These are phyloP conservation scores for Epithemia pelagica DNA, from an alignment of 108 stramenopile species.

Conservation along the genomic window DNA sequence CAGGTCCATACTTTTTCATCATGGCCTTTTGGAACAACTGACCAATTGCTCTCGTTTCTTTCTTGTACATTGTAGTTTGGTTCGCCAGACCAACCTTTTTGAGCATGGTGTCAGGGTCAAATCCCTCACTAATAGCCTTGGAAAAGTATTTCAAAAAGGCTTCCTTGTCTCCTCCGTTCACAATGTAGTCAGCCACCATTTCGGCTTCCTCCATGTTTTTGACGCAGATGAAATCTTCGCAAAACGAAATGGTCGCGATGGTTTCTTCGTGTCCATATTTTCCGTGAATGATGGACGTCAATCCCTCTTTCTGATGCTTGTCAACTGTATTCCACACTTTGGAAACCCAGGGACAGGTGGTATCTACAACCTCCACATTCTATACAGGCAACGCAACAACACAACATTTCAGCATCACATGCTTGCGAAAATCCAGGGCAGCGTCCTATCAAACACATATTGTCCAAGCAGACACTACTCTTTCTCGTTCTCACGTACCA, in stretches of 20 bases:
- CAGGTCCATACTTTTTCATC: constrained; percentile 87
- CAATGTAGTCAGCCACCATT: constrained; percentile 91
- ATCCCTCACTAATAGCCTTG: constrained; percentile 86
- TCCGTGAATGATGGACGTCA: constrained; percentile 91
- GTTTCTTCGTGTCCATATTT: constrained; percentile 96
- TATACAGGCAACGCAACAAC: constrained; percentile 30
- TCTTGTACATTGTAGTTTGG: constrained; percentile 99
- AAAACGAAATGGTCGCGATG: constrained; percentile 86
- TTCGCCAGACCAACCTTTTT: constrained; percentile 92
- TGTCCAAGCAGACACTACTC: too few relatives aligned
- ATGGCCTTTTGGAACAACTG: constrained; percentile 87
- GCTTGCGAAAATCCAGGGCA: too few relatives aligned
- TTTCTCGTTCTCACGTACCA: too few relatives aligned
- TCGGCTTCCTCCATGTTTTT: constrained; percentile 94
- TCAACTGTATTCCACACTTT: constrained; percentile 98
- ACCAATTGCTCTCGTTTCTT: constrained; percentile 93
- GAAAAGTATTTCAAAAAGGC: constrained; percentile 84
- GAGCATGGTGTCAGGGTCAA: constrained; percentile 94
- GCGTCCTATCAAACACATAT: too few relatives aligned
- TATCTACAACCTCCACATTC: constrained; percentile 94
- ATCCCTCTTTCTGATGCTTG: constrained; percentile 75
- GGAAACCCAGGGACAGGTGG: constrained; percentile 97
- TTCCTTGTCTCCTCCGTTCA: constrained; percentile 87
- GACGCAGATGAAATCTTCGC: constrained; percentile 91
- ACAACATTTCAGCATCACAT: neutral